Conservation (phyloP, 2,329 filamentous ascomycete genomes). For the Sarocladium strictum region DNA sequence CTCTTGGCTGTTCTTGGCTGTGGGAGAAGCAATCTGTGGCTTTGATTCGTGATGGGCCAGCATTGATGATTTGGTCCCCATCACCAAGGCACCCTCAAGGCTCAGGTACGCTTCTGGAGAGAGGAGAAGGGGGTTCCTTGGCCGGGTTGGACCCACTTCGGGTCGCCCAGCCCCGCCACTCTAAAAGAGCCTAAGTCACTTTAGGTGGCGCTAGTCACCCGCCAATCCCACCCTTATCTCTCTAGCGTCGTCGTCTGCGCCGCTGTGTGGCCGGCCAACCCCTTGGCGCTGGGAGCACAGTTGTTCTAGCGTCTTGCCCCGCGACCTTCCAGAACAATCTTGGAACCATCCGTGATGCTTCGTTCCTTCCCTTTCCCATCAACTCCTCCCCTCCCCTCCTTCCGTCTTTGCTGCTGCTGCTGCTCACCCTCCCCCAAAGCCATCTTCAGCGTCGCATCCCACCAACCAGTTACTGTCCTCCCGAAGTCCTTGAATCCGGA, state of each 20-base stretch:
- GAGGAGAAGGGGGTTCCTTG: neutral
- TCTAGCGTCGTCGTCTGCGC: neutral
- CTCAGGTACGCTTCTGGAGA: neutral
- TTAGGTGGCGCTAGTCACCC: neutral
- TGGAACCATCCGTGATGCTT: slow-evolving; percentile 2
- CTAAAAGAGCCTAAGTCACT: slow-evolving; percentile 1
- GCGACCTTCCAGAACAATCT: slow-evolving; percentile 1
- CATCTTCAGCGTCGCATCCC: neutral
- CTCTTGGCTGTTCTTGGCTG: neutral
- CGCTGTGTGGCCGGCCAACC: neutral
- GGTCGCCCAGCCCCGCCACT: neutral
- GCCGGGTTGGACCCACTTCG: neutral
- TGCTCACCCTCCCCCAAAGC: neutral
- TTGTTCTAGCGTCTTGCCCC: neutral
- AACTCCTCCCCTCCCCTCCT: neutral
- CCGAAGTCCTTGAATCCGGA: neutral
- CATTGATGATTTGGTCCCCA: too few relatives aligned
- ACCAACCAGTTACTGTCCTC: neutral
- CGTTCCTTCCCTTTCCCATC: neutral
- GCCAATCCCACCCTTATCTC: slow-evolving; percentile 5
- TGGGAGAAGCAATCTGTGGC: neutral
- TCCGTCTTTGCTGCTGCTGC: neutral
- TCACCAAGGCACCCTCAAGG: too few relatives aligned
- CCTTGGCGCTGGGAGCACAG: neutral
- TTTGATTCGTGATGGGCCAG: too few relatives aligned